Evolutionary conservation across 2,329 filamentous ascomycete species (phyloP).

Genomic region (Fusarium subtropicale): DNA sequence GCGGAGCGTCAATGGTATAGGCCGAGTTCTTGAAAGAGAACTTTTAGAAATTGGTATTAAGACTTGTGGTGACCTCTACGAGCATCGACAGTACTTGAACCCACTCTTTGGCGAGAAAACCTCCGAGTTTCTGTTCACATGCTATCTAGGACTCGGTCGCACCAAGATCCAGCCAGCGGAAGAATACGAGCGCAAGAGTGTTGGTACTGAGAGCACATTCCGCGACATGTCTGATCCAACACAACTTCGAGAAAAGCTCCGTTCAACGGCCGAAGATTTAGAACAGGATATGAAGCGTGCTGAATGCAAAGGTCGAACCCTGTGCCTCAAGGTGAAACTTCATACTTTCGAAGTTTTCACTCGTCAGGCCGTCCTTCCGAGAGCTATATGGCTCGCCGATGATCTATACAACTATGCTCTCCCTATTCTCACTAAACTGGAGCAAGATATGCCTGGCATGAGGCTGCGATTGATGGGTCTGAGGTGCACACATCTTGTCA

Average conservation of each 20-base stretch:
- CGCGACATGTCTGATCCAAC: constrained; percentile 77
- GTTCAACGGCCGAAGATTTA: constrained; percentile 84
- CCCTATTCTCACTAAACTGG: constrained; percentile 85
- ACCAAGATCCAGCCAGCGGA: constrained; percentile 88
- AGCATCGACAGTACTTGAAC: constrained; percentile 76
- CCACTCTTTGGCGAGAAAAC: constrained; percentile 92
- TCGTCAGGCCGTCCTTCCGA: constrained; percentile 79
- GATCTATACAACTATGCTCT: constrained; percentile 86
- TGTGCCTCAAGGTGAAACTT: constrained; percentile 92
- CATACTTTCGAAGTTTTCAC: constrained; percentile 94
- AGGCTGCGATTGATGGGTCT: constrained; percentile 88
- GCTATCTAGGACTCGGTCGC: constrained; percentile 86
- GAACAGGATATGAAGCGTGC: constrained; percentile 85
- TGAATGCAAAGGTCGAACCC: constrained; percentile 87
- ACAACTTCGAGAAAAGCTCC: constrained; percentile 80
- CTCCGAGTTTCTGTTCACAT: constrained; percentile 85
- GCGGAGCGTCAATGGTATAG: constrained; percentile 94
- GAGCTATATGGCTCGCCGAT: constrained; percentile 77
- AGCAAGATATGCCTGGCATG: constrained; percentile 84
- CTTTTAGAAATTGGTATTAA: constrained; percentile 87
- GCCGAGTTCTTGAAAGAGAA: constrained; percentile 91
- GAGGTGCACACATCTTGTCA: constrained; percentile 87
- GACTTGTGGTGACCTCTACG: constrained; percentile 88
- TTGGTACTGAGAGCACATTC: constrained; percentile 95
- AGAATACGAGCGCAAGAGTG: constrained; percentile 90